Evolutionary conservation across 2,329 filamentous ascomycete genomes (phyloP).

Genomic region (Blumeria graminis): DNA sequence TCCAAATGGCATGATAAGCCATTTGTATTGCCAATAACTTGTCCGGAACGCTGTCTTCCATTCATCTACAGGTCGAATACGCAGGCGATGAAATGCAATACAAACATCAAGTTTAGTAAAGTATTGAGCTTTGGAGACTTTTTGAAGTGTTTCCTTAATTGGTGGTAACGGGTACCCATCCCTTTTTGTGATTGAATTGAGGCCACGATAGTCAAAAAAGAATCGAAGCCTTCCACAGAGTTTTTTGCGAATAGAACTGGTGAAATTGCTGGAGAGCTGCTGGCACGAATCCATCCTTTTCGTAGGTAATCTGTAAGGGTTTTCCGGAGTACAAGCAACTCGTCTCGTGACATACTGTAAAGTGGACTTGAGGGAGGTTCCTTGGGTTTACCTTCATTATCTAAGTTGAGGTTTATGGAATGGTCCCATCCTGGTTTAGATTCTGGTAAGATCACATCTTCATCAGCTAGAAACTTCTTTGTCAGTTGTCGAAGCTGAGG

Average conservation of each 20-base stretch:
- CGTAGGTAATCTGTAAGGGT: too few relatives aligned
- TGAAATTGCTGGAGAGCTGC: too few relatives aligned
- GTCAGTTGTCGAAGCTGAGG: neutral
- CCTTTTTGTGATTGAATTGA: too few relatives aligned
- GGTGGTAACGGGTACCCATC: neutral
- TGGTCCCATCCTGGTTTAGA: neutral
- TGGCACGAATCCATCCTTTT: neutral
- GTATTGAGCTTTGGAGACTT: neutral
- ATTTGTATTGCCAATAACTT: neutral
- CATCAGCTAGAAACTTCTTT: conserved; percentile 1
- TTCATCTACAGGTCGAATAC: neutral
- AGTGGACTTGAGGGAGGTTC: neutral
- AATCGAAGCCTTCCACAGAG: too few relatives aligned
- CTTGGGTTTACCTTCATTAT: conserved; percentile 3
- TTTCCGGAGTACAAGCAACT: too few relatives aligned
- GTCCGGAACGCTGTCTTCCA: neutral
- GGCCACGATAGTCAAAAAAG: too few relatives aligned
- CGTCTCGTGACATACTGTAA: neutral
- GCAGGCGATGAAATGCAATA: neutral
- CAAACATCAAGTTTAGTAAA: neutral
- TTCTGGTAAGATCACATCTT: neutral
- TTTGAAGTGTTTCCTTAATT: neutral
- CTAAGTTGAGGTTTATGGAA: conserved; percentile 1
- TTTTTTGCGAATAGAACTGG: too few relatives aligned
- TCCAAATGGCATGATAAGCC: neutral